These are phyloP conservation scores for Terana coerulea DNA, from an alignment of 768 basidiomycete species.

Conservation along the genomic window DNA sequence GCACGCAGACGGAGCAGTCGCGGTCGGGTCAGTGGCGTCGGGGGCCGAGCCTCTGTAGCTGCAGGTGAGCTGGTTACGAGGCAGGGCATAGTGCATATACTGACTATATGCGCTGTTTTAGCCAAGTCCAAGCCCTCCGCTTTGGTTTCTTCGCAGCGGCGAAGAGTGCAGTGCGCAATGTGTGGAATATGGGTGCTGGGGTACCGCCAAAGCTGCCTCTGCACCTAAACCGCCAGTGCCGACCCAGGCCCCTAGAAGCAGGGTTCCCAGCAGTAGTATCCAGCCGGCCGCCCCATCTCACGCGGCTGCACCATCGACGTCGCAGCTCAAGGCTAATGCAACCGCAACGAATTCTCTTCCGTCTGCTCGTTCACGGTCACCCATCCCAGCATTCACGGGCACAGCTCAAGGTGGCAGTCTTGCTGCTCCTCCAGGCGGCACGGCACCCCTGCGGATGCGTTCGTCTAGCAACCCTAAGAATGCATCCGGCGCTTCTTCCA, in stretches of 20 bases:
- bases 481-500: slow-evolving; percentile 20
- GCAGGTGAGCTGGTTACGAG: too few relatives aligned
- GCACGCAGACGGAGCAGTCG: slow-evolving; percentile 69
- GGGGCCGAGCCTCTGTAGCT: slow-evolving; percentile 23
- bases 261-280: too few relatives aligned
- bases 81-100: too few relatives aligned
- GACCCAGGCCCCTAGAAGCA: too few relatives aligned
- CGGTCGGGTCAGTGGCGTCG: slow-evolving; percentile 40
- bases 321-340: background rate
- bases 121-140: slow-evolving; percentile 46
- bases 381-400: slow-evolving; percentile 24
- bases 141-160: slow-evolving; percentile 70
- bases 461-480: slow-evolving; percentile 9
- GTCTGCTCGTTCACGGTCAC: slow-evolving; percentile 19
- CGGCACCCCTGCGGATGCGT: slow-evolving; percentile 6
- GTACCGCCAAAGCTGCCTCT: too few relatives aligned
- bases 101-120: too few relatives aligned
- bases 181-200: slow-evolving; percentile 61
- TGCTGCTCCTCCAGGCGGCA: background rate
- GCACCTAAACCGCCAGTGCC: too few relatives aligned
- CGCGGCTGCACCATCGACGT: background rate
- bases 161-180: slow-evolving; percentile 66
- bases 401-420: slow-evolving; percentile 9
- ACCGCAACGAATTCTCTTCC: background rate
- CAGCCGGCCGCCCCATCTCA: too few relatives aligned